Evolutionary conservation across 257 asterid species (phyloP).

Genomic region (Solanum raphanifolium): DNA sequence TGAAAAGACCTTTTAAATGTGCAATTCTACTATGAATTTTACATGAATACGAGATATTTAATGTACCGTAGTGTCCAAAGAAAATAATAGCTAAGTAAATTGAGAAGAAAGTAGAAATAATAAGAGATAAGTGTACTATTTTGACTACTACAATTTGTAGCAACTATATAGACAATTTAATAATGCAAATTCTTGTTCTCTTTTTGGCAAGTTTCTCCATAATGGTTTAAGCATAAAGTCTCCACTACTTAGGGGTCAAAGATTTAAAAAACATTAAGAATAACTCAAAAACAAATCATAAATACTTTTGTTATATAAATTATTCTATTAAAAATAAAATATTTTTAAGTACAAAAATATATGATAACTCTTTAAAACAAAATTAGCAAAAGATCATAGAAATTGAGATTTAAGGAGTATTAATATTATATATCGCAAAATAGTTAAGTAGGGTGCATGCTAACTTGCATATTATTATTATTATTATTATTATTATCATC

Average conservation of each 20-base stretch:
- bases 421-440: neutral
- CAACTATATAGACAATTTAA: neutral
- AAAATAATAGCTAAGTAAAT: neutral
- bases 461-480: no score
- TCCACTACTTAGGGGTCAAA: neutral
- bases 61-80: fast-evolving
- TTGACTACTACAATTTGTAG: neutral
- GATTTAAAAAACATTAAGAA: neutral
- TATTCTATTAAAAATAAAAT: neutral
- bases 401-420: neutral
- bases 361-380: neutral
- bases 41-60: neutral
- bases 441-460: neutral
- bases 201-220: neutral
- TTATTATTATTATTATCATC: no score
- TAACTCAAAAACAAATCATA: neutral
- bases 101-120: neutral
- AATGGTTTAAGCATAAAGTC: neutral
- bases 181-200: neutral
- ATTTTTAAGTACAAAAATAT: neutral
- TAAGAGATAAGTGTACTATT: neutral
- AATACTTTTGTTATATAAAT: neutral
- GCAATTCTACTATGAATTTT: neutral
- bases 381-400: neutral
- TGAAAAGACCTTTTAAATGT: no score